Evolutionary conservation across 805 yeast species (phyloP).

Genomic region (Vanderwaltozyma verrucispora): DNA sequence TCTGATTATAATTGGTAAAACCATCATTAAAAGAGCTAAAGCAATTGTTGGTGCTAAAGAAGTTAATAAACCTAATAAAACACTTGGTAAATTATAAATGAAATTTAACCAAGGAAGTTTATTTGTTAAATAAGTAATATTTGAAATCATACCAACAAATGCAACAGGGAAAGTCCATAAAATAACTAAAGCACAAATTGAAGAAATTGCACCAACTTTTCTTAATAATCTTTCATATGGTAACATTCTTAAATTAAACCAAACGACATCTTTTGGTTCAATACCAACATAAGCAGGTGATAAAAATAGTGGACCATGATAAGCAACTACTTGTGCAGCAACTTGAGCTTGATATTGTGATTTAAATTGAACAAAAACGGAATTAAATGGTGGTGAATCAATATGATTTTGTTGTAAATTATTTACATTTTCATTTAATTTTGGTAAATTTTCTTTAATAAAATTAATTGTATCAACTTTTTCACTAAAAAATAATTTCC

Average conservation of each 20-base stretch:
- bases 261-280: conserved; percentile 51
- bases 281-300: conserved; percentile 51
- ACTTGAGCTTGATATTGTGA: conserved; percentile 66
- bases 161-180: conserved; percentile 76
- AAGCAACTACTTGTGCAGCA: conserved; percentile 53
- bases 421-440: conserved; percentile 44
- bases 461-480: conserved; percentile 56
- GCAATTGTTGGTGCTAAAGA: conserved; percentile 60
- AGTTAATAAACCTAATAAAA: conserved; percentile 52
- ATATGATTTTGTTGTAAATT: conserved; percentile 43
- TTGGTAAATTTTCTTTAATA: conserved; percentile 47
- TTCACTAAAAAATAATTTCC: conserved; percentile 35
- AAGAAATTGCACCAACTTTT: conserved; percentile 39
- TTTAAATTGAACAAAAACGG: conserved; percentile 70
- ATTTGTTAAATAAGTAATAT: conserved; percentile 50
- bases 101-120: conserved; percentile 45
- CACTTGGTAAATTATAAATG: conserved; percentile 44
- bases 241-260: conserved; percentile 65
- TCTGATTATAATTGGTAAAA: conserved; percentile 57
- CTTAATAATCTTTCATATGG: conserved; percentile 71
- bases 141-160: conserved; percentile 65
- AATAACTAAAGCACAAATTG: conserved; percentile 44
- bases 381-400: conserved; percentile 54
- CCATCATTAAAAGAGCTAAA: conserved; percentile 53
- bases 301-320: conserved; percentile 58